These are phyloP conservation scores for Dactylella cylindrospora DNA, from an alignment of 2,329 filamentous ascomycete species.

Conservation along the genomic window DNA sequence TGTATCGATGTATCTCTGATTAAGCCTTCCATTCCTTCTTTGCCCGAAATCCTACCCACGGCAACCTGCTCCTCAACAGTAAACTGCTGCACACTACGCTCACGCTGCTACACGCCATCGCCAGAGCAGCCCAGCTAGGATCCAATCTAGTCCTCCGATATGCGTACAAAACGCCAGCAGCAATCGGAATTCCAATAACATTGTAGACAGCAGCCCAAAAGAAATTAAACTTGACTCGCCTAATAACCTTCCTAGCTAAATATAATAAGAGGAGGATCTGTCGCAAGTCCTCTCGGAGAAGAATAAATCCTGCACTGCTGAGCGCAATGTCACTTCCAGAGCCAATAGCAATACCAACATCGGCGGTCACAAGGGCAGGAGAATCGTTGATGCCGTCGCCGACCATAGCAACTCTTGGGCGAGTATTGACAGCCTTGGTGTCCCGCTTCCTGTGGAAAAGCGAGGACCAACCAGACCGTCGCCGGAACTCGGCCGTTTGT, in stretches of 20 bases:
- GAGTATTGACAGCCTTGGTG: conserved; percentile 19
- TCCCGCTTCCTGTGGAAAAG: conserved; percentile 24
- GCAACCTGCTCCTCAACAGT: conserved; percentile 61
- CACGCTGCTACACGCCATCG: conserved; percentile 90
- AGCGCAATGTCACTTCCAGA: conserved; percentile 81
- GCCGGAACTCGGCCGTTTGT: conserved; percentile 50
- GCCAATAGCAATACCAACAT: conserved; percentile 80
- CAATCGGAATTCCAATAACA: conserved; percentile 72
- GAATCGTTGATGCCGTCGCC: conserved; percentile 87
- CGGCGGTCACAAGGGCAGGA: conserved; percentile 74
- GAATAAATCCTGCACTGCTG: conserved; percentile 76
- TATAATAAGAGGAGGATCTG: conserved; percentile 72
- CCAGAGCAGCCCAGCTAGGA: conserved; percentile 82
- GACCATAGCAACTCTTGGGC: conserved; percentile 72
- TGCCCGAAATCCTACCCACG: conserved; percentile 54
- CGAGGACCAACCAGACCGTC: conserved; percentile 9
- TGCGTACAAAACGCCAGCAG: conserved; percentile 74
- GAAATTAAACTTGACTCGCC: conserved; percentile 81
- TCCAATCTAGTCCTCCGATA: conserved; percentile 57
- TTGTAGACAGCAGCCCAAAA: conserved; percentile 84
- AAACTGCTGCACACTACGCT: conserved; percentile 84
- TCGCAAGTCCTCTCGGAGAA: conserved; percentile 69
- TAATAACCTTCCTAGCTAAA: conserved; percentile 71
- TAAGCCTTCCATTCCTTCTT: conserved; percentile 19
- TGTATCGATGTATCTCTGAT: no score